Percentiles rank a stretch among this genome's conserved stretches.
Conservation (phyloP, 2,329 filamentous ascomycete species). For the Talaromyces albobiverticillius region DNA sequence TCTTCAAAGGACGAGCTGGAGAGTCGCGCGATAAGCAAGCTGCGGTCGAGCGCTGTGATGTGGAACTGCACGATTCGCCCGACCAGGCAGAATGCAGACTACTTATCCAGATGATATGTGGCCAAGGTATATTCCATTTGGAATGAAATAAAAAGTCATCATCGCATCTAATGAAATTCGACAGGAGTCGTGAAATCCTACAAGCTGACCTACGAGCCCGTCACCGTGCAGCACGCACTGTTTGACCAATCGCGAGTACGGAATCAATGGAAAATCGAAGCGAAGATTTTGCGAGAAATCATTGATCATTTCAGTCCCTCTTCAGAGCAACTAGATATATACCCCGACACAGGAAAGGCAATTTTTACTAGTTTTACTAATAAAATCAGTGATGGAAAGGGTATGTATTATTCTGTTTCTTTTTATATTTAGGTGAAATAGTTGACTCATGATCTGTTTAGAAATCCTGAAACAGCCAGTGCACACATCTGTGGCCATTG, state of each 20-base stretch:
- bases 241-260: conserved; percentile 57
- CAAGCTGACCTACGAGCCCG: conserved; percentile 62
- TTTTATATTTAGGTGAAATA: conserved; percentile 13
- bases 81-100: conserved; percentile 60
- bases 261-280: conserved; percentile 59
- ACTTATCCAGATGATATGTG: conserved; percentile 61
- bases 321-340: conserved; percentile 63
- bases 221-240: conserved; percentile 61
- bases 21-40: conserved; percentile 58
- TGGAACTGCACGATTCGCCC: conserved; percentile 55
- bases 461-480: conserved; percentile 64
- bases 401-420: conserved; percentile 26
- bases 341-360: conserved; percentile 55
- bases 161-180: background rate
- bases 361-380: conserved; percentile 66
- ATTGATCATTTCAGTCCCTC: conserved; percentile 63
- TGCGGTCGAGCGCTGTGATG: conserved; percentile 60
- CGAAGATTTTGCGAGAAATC: conserved; percentile 57
- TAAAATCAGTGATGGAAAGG: conserved; percentile 60
- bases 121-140: conserved; percentile 45
- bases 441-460: conserved; percentile 23
- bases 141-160: no score
- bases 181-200: conserved; percentile 63
- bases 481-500: conserved; percentile 62
- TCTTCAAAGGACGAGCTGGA: conserved; percentile 58